Percentiles rank a stretch among this genome's conserved stretches.
These are phyloP conservation scores for Aspergillus uvarum DNA, from an alignment of 2,329 filamentous ascomycete genomes.

Conservation along the genomic window DNA sequence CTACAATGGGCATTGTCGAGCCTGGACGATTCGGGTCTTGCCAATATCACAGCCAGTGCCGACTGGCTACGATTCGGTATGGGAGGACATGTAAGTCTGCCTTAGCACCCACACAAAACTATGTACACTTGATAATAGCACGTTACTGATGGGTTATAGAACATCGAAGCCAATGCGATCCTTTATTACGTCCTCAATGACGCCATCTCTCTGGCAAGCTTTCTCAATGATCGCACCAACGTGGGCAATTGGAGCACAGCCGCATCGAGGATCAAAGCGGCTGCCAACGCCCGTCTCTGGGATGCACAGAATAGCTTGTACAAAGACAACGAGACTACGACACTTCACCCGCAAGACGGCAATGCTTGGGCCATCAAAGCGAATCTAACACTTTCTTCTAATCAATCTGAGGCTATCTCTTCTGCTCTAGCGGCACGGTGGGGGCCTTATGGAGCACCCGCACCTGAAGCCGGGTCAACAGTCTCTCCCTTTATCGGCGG, in stretches of 20 bases:
- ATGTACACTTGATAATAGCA: neutral
- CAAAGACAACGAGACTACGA: slow-evolving; percentile 31
- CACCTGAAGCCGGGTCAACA: slow-evolving; percentile 42
- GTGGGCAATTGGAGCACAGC: slow-evolving; percentile 20
- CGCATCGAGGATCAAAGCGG: slow-evolving; percentile 23
- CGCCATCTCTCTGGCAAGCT: slow-evolving; percentile 22
- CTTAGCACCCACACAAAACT: neutral
- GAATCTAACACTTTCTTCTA: slow-evolving; percentile 28
- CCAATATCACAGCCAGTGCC: slow-evolving; percentile 46
- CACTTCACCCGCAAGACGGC: slow-evolving; percentile 34
- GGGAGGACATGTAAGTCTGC: slow-evolving; percentile 44
- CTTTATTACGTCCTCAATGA: slow-evolving; percentile 39
- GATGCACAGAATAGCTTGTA: slow-evolving; percentile 25
- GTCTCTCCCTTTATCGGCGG: slow-evolving; percentile 45
- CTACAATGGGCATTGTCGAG: slow-evolving; percentile 44
- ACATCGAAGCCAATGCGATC: slow-evolving; percentile 45
- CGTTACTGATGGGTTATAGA: slow-evolving; percentile 6
- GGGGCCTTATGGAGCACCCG: slow-evolving; percentile 48
- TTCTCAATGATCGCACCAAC: slow-evolving; percentile 21
- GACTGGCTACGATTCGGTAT: slow-evolving; percentile 54
- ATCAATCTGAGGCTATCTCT: slow-evolving; percentile 33
- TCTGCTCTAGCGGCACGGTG: slow-evolving; percentile 42
- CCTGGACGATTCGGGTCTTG: slow-evolving; percentile 46
- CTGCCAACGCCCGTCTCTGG: slow-evolving; percentile 31
- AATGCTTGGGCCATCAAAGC: slow-evolving; percentile 42